Percentiles rank a stretch among this genome's conserved stretches.
These are phyloP conservation scores for Barnettozyma vustinii DNA, from an alignment of 805 yeast genomes.

Conservation along the genomic window DNA sequence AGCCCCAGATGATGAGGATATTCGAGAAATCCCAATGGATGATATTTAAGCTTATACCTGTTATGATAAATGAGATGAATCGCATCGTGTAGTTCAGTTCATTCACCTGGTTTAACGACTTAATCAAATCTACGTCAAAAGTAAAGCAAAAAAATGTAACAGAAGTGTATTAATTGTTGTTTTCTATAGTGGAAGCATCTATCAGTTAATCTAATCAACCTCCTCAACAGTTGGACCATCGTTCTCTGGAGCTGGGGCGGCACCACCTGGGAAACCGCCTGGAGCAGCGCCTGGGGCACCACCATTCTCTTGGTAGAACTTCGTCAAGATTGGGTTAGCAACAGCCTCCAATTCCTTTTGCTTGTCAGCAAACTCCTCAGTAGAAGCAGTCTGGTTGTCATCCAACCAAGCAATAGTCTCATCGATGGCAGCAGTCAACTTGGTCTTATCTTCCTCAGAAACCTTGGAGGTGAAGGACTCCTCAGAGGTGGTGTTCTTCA, in stretches of 20 bases:
- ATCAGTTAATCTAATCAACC: constrained; percentile 47
- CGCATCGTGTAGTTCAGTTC: too few relatives aligned
- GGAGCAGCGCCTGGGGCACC: constrained; percentile 62
- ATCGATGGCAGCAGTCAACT: constrained; percentile 72
- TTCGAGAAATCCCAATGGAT: constrained; percentile 15
- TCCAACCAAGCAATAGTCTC: constrained; percentile 91
- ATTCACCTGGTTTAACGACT: too few relatives aligned
- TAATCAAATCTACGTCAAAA: neutral
- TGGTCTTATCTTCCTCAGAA: constrained; percentile 61
- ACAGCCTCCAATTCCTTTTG: constrained; percentile 93
- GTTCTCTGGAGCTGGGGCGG: constrained; percentile 40
- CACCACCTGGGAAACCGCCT: constrained; percentile 53
- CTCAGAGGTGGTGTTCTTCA: constrained; percentile 77
- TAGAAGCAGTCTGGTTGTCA: constrained; percentile 84
- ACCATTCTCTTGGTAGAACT: constrained; percentile 94
- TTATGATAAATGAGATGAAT: neutral
- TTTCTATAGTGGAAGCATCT: constrained; percentile 3
- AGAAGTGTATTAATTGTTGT: neutral
- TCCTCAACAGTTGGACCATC: constrained; percentile 74
- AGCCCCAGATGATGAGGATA: constrained; percentile 4
- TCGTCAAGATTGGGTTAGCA: constrained; percentile 95
- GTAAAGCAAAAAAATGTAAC: neutral
- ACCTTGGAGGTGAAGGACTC: constrained; percentile 76
- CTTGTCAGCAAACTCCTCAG: constrained; percentile 87
- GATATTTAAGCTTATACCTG: constrained; percentile 3